phyloP scores from a whole-genome alignment of 169 alveolate genomes.

The Neospora caninum region DNA sequence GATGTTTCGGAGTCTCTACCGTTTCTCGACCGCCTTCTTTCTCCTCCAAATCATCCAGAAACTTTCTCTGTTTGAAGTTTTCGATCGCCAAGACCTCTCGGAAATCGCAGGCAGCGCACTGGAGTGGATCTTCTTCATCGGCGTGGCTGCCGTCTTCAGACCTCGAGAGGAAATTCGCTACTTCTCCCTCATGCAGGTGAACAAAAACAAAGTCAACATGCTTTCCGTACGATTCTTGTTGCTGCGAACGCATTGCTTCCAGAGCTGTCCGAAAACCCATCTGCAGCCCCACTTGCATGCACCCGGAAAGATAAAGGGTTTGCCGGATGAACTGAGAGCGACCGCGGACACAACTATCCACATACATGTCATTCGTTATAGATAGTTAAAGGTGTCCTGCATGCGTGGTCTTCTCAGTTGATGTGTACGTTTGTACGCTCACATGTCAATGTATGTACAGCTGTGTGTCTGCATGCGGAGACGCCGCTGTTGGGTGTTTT shows the following conservation, averaged over 20 bases:
- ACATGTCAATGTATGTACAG: too few relatives aligned
- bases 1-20: constrained; percentile 17
- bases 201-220: not conserved
- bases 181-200: constrained; percentile 49
- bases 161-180: constrained; percentile 20
- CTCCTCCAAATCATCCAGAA: not conserved
- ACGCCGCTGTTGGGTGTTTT: too few relatives aligned
- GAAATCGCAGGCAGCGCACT: not conserved
- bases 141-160: constrained; percentile 20
- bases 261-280: not conserved
- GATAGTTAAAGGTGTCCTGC: too few relatives aligned
- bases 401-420: too few relatives aligned
- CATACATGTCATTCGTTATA: too few relatives aligned
- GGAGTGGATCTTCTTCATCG: not conserved
- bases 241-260: not conserved
- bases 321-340: too few relatives aligned
- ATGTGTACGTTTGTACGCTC: too few relatives aligned
- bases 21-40: not conserved
- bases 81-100: constrained; percentile 11
- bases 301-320: too few relatives aligned
- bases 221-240: not conserved
- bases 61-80: not conserved
- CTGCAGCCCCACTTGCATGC: not conserved
- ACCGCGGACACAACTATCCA: too few relatives aligned
- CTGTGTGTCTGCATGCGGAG: too few relatives aligned